Percentiles rank a stretch among this genome's conserved stretches.
phyloP scores from a whole-genome alignment of 495 filamentous ascomycete species.

The Neurospora sp. region DNA sequence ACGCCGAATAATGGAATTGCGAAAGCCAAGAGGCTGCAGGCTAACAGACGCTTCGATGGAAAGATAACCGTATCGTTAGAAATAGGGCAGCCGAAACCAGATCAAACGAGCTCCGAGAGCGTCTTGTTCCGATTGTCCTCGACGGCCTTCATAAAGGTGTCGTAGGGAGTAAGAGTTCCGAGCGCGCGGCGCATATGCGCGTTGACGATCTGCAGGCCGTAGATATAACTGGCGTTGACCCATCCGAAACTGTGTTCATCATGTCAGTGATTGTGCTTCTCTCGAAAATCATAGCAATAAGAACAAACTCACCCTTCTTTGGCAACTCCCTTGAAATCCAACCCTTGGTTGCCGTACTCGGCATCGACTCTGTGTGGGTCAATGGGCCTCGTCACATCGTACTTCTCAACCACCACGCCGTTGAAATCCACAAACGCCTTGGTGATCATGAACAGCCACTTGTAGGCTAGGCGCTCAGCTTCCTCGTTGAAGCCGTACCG shows the following conservation, averaged over 20 bases:
- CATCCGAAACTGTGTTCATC: slow-evolving; percentile 69
- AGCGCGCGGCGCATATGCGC: slow-evolving; percentile 78
- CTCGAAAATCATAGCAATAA: slow-evolving; percentile 1
- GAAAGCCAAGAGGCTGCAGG: neutral
- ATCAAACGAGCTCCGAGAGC: slow-evolving; percentile 27
- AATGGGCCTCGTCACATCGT: slow-evolving; percentile 82
- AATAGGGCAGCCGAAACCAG: neutral
- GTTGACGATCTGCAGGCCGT: slow-evolving; percentile 74
- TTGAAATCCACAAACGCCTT: slow-evolving; percentile 97
- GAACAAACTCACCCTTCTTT: slow-evolving; percentile 73
- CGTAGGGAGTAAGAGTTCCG: slow-evolving; percentile 72
- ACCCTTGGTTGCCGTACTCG: slow-evolving; percentile 94
- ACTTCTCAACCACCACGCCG: slow-evolving; percentile 96
- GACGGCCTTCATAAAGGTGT: slow-evolving; percentile 53
- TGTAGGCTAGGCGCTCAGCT: slow-evolving; percentile 78
- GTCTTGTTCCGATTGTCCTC: slow-evolving; percentile 33
- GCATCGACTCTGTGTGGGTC: slow-evolving; percentile 89
- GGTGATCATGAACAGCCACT: slow-evolving; percentile 95
- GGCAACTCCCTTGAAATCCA: slow-evolving; percentile 86
- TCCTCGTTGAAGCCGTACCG: slow-evolving; percentile 87
- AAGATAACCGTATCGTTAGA: neutral
- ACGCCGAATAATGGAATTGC: neutral
- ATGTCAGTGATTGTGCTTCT: slow-evolving; percentile 15
- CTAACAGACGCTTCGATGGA: neutral
- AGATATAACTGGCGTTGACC: slow-evolving; percentile 95